Evolutionary conservation across 768 basidiomycete species (phyloP).

Genomic region (Lactarius sp.): DNA sequence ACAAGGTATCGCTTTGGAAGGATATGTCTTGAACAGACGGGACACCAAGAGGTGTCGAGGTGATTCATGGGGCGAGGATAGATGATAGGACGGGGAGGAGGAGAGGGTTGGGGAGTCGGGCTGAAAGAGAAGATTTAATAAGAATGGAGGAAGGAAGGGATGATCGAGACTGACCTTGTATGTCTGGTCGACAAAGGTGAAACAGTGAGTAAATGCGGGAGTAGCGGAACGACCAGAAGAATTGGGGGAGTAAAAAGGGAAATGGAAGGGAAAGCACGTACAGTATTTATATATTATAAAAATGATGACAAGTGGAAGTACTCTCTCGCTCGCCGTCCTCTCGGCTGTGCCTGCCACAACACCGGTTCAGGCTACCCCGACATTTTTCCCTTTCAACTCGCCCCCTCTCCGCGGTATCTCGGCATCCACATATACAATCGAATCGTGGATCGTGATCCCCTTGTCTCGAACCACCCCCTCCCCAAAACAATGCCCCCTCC

Average conservation of each 20-base stretch:
- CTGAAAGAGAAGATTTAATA: constrained; percentile 15
- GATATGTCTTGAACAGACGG: constrained; percentile 72
- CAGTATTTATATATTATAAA: constrained; percentile 19
- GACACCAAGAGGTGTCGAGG: constrained; percentile 74
- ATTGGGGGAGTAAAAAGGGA: constrained; percentile 24
- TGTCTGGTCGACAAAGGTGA: constrained; percentile 11
- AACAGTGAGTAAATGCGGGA: constrained; percentile 6
- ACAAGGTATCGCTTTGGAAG: constrained; percentile 69
- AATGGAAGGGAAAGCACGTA: constrained; percentile 20
- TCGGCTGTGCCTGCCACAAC: constrained; percentile 22
- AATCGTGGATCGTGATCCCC: constrained; percentile 16
- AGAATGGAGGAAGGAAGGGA: not conserved
- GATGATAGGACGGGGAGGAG: not conserved
- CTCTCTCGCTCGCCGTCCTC: constrained; percentile 11
- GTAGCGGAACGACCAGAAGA: constrained; percentile 16
- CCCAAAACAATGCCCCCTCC: constrained; percentile 8
- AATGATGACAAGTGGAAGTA: not conserved
- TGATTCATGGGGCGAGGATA: constrained; percentile 21
- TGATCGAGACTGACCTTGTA: constrained; percentile 23
- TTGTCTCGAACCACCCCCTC: not conserved
- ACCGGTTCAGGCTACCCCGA: constrained; percentile 6
- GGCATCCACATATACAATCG: constrained; percentile 16
- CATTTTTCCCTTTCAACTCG: constrained; percentile 18
- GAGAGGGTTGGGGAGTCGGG: not conserved
- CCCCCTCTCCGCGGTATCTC: constrained; percentile 21